Base-by-base conservation (phyloP, 139 green algal species). In the Chlamydomonas schloesseri region DNA sequence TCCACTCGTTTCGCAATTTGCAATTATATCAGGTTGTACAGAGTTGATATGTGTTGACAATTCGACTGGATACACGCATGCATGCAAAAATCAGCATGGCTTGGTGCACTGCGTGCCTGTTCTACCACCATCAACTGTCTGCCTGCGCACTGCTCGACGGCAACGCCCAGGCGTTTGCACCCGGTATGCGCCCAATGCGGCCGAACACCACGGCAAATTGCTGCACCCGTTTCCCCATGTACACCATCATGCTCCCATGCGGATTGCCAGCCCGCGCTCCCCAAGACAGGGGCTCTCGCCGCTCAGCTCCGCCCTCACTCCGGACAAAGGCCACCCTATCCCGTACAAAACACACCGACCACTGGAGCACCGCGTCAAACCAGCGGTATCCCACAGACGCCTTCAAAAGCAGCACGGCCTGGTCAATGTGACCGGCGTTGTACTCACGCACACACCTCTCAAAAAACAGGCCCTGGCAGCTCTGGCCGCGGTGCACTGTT, bases 221-320 rank as follows among this genome's bases (percentile, higher is more conserved):
- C 69, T 53, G 6, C 4, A 74, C 69, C 11, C 55, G 4, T 26
- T 33, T 33, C 31, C 69, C 34, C 34, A 74, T 74, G 34, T 74
- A 74, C 14, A 74, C 69, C 33, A 74, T 34, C 34, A 74, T 34
- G 69, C 69, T 74, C 34, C 69, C 69, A 17, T 74, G 69, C 34
- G 69, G 34, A 11, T 53, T 53, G 9, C 9, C 20, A 13, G 21
- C 20, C 18, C 58, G 21, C 58, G 58, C 18, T 46, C 67, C 17
- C n/a, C 67, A 42, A 4, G 29, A 46, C 67, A 46, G n/a, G n/a
- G n/a, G 29, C 9, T 18, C 6, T 23, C 10, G 9, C 6, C 67
- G 23, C 15, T 9, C 67, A 5, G 6, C 9, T 20, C 23, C n/a
- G 29, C 67, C 42, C 13, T 72, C 67, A 42, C 29, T 18, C 29